These are phyloP conservation scores for Citeromyces matritensis DNA, from an alignment of 805 yeast species.

Conservation along the genomic window DNA sequence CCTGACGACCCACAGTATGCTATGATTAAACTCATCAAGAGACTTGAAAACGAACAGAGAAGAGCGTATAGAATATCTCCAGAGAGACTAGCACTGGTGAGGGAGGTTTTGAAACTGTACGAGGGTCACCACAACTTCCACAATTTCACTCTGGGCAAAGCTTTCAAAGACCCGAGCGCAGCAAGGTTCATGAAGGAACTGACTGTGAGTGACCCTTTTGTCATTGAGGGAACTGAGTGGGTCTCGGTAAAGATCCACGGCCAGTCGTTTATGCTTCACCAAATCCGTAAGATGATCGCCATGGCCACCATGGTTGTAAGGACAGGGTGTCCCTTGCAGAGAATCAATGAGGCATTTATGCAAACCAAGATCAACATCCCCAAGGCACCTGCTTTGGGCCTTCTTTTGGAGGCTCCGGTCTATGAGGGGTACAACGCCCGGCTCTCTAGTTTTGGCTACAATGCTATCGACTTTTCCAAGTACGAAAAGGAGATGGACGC, in stretches of 20 bases:
- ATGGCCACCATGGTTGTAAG: constrained; percentile 82
- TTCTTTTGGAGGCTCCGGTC: constrained; percentile 81
- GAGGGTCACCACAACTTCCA: constrained; percentile 81
- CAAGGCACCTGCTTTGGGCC: constrained; percentile 93
- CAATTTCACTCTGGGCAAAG: constrained; percentile 26
- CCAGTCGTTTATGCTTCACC: constrained; percentile 96
- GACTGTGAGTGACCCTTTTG: constrained; percentile 75
- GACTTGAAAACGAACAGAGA: constrained; percentile 51
- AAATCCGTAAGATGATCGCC: constrained; percentile 95
- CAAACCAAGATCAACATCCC: constrained; percentile 75
- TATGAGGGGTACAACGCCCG: constrained; percentile 72
- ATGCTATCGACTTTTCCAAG: constrained; percentile 50
- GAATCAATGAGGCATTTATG: constrained; percentile 68
- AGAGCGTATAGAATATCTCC: constrained; percentile 51
- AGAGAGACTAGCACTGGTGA: constrained; percentile 46
- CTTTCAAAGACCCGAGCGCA: constrained; percentile 78
- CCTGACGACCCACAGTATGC: constrained; percentile 11
- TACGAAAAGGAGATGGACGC: constrained; percentile 62
- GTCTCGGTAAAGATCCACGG: constrained; percentile 92
- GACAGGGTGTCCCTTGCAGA: constrained; percentile 66
- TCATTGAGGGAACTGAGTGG: constrained; percentile 93
- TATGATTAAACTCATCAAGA: constrained; percentile 36
- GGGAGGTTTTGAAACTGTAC: constrained; percentile 57
- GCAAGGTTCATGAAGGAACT: constrained; percentile 69
- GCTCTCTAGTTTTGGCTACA: constrained; percentile 64